A percentile compares a stretch with the other conserved stretches of the same genome.
phyloP scores from a whole-genome alignment of 2,329 filamentous ascomycete genomes.

The Microcyclosporella mali region DNA sequence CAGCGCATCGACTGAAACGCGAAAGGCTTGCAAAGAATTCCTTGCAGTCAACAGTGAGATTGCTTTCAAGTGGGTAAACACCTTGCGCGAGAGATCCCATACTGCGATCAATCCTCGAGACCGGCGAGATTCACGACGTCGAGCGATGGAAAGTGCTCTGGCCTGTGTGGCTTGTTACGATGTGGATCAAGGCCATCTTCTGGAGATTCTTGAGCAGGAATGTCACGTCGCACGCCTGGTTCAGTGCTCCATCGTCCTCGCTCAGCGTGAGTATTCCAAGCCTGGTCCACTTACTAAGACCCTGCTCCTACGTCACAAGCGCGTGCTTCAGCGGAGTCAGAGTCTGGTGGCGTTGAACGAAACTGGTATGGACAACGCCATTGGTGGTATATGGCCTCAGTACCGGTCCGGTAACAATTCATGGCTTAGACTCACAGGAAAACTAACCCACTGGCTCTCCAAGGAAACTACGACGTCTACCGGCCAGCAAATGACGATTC shows the following conservation, averaged over 20 bases:
- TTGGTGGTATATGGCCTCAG: conserved; percentile 37
- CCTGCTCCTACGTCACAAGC: conserved; percentile 5
- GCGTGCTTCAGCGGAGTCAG: conserved; percentile 14
- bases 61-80: conserved; percentile 46
- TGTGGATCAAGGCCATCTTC: conserved; percentile 14
- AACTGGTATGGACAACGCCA: conserved; percentile 14
- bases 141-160: conserved; percentile 50
- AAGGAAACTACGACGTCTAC: not conserved
- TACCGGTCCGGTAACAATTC: conserved; percentile 1
- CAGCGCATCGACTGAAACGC: not conserved
- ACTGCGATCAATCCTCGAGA: conserved; percentile 5
- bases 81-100: conserved; percentile 43
- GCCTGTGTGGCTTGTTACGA: conserved; percentile 49
- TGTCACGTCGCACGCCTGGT: conserved; percentile 12
- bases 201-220: conserved; percentile 11
- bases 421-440: conserved; percentile 1
- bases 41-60: conserved; percentile 40
- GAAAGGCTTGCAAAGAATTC: conserved; percentile 5
- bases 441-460: conserved; percentile 3
- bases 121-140: conserved; percentile 27
- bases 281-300: not conserved
- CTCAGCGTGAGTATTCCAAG: conserved; percentile 5
- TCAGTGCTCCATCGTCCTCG: conserved; percentile 16
- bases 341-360: conserved; percentile 1
- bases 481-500: conserved; percentile 22